Conservation (phyloP, 495 filamentous ascomycete species). For the Penicillium ochrochloron region DNA sequence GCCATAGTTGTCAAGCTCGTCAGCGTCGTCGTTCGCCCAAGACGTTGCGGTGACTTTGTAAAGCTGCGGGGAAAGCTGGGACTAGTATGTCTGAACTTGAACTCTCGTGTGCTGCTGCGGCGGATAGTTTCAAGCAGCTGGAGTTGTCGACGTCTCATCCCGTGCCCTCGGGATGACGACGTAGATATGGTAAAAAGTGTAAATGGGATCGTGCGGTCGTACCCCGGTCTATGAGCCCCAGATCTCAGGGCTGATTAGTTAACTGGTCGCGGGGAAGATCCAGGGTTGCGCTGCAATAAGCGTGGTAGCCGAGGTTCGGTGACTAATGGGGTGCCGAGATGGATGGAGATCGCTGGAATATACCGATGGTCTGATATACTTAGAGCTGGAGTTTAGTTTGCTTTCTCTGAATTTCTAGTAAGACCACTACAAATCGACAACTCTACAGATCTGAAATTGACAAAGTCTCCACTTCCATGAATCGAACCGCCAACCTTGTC, state of each 20-base stretch:
- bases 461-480: too few relatives aligned
- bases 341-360: not conserved
- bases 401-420: not conserved
- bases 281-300: not conserved
- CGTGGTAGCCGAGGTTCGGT: constrained; percentile 6
- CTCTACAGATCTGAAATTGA: too few relatives aligned
- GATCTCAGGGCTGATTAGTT: not conserved
- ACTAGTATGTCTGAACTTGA: not conserved
- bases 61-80: constrained; percentile 6
- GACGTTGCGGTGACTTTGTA: not conserved
- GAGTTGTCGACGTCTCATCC: constrained; percentile 15
- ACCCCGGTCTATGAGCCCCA: constrained; percentile 6
- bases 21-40: not conserved
- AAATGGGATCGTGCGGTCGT: not conserved
- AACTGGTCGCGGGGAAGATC: not conserved
- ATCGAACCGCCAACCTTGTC: too few relatives aligned
- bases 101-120: not conserved
- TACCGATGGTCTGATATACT: not conserved
- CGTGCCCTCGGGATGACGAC: not conserved
- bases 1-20: constrained; percentile 29
- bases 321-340: not conserved
- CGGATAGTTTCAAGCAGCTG: constrained; percentile 14
- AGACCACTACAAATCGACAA: not conserved
- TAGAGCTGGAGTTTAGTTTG: not conserved
- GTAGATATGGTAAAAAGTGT: not conserved